phyloP scores from a whole-genome alignment of 2,329 filamentous ascomycete species.

The Fusarium nurragi region DNA sequence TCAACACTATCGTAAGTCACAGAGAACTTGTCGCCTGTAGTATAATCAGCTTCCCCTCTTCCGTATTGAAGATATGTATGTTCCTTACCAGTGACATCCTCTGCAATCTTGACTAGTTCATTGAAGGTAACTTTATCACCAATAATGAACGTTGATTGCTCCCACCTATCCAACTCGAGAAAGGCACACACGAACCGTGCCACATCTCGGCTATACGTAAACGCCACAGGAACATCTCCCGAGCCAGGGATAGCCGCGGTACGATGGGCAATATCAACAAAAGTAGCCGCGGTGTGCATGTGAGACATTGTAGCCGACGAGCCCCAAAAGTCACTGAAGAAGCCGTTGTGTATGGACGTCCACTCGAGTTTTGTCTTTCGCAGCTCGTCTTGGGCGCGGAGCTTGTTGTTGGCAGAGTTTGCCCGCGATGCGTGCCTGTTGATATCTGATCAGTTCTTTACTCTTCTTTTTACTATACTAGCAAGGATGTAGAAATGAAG shows the following conservation, averaged over 20 bases:
- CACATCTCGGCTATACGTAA: slow-evolving; percentile 7
- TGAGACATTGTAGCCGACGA: neutral
- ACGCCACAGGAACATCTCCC: neutral
- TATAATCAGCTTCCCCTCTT: neutral
- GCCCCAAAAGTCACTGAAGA: slow-evolving; percentile 19
- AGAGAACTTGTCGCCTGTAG: neutral
- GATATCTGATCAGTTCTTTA: neutral
- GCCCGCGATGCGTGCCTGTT: neutral
- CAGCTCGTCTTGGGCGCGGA: slow-evolving; percentile 6
- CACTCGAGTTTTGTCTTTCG: slow-evolving; percentile 11
- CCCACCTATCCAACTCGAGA: slow-evolving; percentile 2
- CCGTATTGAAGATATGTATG: fast-evolving
- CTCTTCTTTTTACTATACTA: no score
- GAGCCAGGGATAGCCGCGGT: slow-evolving; percentile 1
- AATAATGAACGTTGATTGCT: slow-evolving; percentile 2
- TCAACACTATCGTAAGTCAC: slow-evolving; percentile 6
- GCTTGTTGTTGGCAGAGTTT: slow-evolving; percentile 8
- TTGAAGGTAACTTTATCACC: slow-evolving; percentile 13
- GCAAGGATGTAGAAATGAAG: neutral
- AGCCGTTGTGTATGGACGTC: slow-evolving; percentile 4
- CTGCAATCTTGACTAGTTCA: neutral
- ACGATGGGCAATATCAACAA: neutral
- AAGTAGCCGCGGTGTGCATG: neutral
- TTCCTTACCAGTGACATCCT: slow-evolving; percentile 5
- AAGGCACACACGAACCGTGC: neutral